Conservation (phyloP, 192 early-diverging fungal genomes). For the Coemansia furcata region DNA sequence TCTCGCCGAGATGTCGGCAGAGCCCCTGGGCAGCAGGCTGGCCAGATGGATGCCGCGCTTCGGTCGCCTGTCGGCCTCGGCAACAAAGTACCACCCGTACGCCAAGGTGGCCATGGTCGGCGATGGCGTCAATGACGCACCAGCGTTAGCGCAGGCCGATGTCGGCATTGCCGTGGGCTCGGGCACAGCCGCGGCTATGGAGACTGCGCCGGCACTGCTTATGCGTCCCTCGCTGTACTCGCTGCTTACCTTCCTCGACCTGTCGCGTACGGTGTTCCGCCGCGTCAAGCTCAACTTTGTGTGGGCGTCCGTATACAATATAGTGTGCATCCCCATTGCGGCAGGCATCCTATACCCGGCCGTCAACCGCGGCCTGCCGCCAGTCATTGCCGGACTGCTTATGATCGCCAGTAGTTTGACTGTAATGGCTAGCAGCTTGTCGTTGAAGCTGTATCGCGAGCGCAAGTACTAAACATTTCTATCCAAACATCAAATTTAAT, state of each 20-base stretch:
- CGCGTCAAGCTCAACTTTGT: slow-evolving; percentile 84
- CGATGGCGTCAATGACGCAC: slow-evolving; percentile 95
- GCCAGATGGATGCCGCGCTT: background rate
- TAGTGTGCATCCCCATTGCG: slow-evolving; percentile 85
- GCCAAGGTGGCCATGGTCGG: slow-evolving; percentile 85
- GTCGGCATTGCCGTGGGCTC: slow-evolving; percentile 88
- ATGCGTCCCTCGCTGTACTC: slow-evolving; percentile 75
- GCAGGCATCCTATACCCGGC: slow-evolving; percentile 77
- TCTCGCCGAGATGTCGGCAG: background rate
- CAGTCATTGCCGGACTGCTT: slow-evolving; percentile 82
- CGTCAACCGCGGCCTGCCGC: slow-evolving; percentile 59
- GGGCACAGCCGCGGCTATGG: slow-evolving; percentile 88
- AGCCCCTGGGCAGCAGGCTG: background rate
- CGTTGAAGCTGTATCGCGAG: slow-evolving; percentile 59
- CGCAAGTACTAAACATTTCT: slow-evolving; percentile 18
- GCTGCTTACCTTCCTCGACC: slow-evolving; percentile 72
- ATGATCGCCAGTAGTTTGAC: slow-evolving; percentile 87
- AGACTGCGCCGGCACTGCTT: slow-evolving; percentile 82
- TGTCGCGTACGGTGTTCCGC: slow-evolving; percentile 72
- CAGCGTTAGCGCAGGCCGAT: slow-evolving; percentile 86
- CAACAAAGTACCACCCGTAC: slow-evolving; percentile 22
- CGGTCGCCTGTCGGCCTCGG: background rate
- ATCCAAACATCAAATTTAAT: background rate
- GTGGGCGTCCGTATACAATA: slow-evolving; percentile 89
- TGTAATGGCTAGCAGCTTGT: slow-evolving; percentile 78